Conservation (phyloP, 179 eudicot species). For the Spergularia azorica region DNA sequence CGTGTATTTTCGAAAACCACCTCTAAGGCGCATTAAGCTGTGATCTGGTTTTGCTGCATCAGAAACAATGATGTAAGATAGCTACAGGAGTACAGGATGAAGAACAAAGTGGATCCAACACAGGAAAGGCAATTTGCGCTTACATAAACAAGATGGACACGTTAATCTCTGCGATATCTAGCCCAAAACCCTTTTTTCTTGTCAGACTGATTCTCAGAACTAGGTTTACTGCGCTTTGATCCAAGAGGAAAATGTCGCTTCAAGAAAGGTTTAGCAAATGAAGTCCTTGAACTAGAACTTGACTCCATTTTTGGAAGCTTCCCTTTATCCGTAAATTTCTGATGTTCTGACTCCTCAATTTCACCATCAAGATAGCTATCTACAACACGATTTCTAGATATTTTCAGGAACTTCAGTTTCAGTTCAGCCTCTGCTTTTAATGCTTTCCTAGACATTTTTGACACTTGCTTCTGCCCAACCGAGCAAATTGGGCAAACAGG, state of each 20-base stretch:
- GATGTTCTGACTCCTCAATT: constrained; percentile 35
- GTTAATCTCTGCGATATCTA: constrained; percentile 31
- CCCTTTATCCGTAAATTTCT: constrained; percentile 31
- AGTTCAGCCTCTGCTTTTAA: constrained; percentile 56
- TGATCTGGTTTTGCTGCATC: constrained; percentile 18
- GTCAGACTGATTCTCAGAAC: constrained; percentile 25
- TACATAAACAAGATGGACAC: background rate
- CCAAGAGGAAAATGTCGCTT: constrained; percentile 40
- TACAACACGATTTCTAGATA: constrained; percentile 58
- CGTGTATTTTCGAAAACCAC: background rate
- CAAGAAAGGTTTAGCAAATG: constrained; percentile 37
- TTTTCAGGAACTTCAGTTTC: constrained; percentile 54
- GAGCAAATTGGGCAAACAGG: constrained; percentile 82
- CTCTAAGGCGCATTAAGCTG: background rate
- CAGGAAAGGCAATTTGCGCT: background rate
- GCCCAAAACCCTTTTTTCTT: constrained; percentile 43
- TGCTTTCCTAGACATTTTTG: constrained; percentile 66
- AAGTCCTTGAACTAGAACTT: constrained; percentile 30
- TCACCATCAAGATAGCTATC: constrained; percentile 51
- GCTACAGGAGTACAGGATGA: background rate
- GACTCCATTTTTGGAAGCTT: constrained; percentile 33
- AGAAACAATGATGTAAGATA: background rate
- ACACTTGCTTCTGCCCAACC: constrained; percentile 62
- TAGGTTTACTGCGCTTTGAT: constrained; percentile 26
- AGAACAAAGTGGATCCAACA: background rate